A percentile compares a stretch with the other conserved stretches of the same genome.
Evolutionary conservation across 768 basidiomycete genomes (phyloP).

Genomic region (Hygrocybe punicea): DNA sequence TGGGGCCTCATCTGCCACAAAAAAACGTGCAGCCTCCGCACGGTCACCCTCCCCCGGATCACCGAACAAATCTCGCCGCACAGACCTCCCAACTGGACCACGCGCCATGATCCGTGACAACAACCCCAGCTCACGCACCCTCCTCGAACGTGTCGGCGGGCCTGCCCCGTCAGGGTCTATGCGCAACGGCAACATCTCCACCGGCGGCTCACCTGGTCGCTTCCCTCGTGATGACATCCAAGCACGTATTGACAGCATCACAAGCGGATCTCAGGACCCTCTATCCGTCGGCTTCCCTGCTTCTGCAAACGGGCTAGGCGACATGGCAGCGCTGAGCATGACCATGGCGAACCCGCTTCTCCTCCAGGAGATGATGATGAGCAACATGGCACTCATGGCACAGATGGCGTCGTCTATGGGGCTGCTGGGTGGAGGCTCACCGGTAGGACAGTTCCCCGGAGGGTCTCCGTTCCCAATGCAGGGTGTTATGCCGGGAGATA

Average conservation of each 20-base stretch:
- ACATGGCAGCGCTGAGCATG: conserved; percentile 43
- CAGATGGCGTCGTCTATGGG: conserved; percentile 87
- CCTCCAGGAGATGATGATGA: conserved; percentile 89
- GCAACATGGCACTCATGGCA: conserved; percentile 89
- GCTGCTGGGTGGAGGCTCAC: conserved; percentile 53
- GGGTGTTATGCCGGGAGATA: conserved; percentile 50
- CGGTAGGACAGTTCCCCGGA: conserved; percentile 51
- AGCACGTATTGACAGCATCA: conserved; percentile 75
- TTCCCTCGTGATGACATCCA: conserved; percentile 66
- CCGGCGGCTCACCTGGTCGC: conserved; percentile 36
- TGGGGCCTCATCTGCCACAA: conserved; percentile 44
- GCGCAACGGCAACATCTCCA: conserved; percentile 31
- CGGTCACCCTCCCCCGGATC: conserved; percentile 64
- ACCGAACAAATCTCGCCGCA: conserved; percentile 53
- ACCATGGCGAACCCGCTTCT: conserved; percentile 58
- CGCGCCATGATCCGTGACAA: conserved; percentile 68
- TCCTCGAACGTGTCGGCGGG: conserved; percentile 80
- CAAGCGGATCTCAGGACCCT: conserved; percentile 52
- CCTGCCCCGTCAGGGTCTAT: conserved; percentile 33
- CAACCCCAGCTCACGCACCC: conserved; percentile 50
- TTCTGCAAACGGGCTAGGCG: conserved; percentile 21
- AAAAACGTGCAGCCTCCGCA: conserved; percentile 64
- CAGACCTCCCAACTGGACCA: conserved; percentile 67
- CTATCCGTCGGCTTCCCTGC: conserved; percentile 43
- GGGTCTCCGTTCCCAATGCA: conserved; percentile 58